Evolutionary conservation across 257 asterid species (phyloP).

Genomic region (Solanum lignicaule): DNA sequence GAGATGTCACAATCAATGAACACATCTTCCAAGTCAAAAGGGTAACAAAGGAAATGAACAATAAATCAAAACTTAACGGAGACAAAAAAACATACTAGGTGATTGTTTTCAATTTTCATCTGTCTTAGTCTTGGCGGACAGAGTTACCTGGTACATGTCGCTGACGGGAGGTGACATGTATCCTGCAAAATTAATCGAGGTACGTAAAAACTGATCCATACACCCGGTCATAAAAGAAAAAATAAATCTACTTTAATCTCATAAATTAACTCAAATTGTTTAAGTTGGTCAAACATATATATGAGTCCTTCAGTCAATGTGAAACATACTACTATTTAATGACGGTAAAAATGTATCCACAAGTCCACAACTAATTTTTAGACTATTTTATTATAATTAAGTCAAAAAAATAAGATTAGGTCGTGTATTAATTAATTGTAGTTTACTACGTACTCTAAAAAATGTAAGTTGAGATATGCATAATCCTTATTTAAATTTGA

Average conservation of each 20-base stretch:
- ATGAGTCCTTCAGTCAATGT: not conserved
- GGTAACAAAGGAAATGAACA: not conserved
- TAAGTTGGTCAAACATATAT: not conserved
- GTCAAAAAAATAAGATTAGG: not conserved
- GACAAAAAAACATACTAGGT: not conserved
- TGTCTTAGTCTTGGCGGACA: not conserved
- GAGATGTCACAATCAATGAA: not conserved
- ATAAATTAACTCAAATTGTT: not conserved
- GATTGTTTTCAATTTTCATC: too few relatives aligned
- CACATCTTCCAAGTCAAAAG: not conserved
- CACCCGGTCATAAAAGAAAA: too few relatives aligned
- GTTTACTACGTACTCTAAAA: not conserved
- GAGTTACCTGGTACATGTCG: too few relatives aligned
- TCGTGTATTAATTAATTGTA: not conserved
- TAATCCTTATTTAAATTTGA: not conserved
- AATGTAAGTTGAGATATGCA: not conserved
- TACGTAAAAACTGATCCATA: too few relatives aligned
- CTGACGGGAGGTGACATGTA: fast-evolving
- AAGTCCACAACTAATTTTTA: not conserved
- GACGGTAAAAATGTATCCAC: not conserved
- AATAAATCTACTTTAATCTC: not conserved
- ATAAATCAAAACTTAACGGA: not conserved
- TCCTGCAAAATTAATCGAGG: too few relatives aligned
- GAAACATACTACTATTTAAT: not conserved
- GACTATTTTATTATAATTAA: not conserved